Evolutionary conservation across 208 protist genomes (phyloP), one percentile per base, ranked within the genome.

Genomic region (Leptomonas seymouri): DNA sequence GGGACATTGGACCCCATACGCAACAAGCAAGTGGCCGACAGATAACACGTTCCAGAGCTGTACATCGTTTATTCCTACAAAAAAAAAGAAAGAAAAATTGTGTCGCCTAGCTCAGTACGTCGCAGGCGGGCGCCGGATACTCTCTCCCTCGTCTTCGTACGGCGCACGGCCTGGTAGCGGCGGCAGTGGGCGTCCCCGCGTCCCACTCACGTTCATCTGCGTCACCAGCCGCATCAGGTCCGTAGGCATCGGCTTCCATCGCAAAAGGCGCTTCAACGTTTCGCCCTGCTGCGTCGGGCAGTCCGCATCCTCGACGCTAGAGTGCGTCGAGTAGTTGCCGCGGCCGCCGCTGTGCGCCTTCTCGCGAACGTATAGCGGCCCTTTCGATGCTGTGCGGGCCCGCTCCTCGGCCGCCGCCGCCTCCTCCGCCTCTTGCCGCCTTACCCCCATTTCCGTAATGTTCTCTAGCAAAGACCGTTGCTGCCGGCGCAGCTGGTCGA

Each of bases 401-500:
- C 45, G 31, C 55, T 76, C 70, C 27, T 74, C 74, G 21, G 74
- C 71, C 44, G 76, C 74, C 14, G 68, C 71, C 66, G 84, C 41
- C 56, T 93, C 80, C 72, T 87, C 69, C 46, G 61, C 61, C 65
- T 80, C 62, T 70, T 93, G 82, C 21, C 87, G 85, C 31, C 70
- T 85, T 16, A 82, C 31, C 1, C 85, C 91, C 16, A 93, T 76
- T 28, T 96, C 91, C 1, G 89, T 90, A 60, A 96, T 84, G 58
- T 93, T 93, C 65, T 96, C 86, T 15, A 96, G 80, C 11, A 96
- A 68, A 0, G 87, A 90, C 45, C 71, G 80, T 73, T 93, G 84
- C 74, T 93, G 86, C 28, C 89, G 82, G 1, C 87, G 89, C 42
- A 96, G 63, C 15, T 75, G 68, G 48, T 93, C 85, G 28, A 93